Percentiles rank a stretch among this genome's conserved stretches.
phyloP scores from a whole-genome alignment of 306 rosid species.

The Trifolium repens region DNA sequence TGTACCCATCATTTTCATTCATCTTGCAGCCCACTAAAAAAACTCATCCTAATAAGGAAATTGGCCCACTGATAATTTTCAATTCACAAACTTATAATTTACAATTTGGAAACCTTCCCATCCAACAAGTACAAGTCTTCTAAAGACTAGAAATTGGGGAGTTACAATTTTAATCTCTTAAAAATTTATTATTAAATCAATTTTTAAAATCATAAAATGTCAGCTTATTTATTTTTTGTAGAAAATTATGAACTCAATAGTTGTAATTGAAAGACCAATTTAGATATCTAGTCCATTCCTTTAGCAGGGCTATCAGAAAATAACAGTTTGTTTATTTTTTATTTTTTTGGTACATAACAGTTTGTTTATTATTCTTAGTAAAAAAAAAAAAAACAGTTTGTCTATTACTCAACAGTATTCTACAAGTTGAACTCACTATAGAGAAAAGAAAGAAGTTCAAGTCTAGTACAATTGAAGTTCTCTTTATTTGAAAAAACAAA shows the following conservation, averaged over 20 bases:
- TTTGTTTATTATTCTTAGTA: neutral
- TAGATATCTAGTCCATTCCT: neutral
- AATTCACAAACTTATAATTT: too few species aligned
- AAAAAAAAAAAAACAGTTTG: neutral
- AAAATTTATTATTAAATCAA: too few species aligned
- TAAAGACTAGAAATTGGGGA: neutral
- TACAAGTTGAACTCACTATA: neutral
- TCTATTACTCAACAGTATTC: neutral
- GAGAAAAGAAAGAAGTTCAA: neutral
- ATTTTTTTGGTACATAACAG: neutral
- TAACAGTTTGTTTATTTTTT: neutral
- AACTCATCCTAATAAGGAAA: neutral
- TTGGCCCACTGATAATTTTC: neutral
- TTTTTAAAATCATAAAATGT: too few species aligned
- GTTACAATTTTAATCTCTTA: too few species aligned
- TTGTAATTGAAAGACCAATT: neutral
- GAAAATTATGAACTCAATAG: too few species aligned
- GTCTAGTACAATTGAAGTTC: neutral
- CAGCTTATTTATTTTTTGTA: too few species aligned
- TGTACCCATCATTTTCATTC: neutral
- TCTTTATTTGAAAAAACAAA: neutral
- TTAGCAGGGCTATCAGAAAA: neutral
- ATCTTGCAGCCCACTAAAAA: neutral
- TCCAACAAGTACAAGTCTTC: neutral
- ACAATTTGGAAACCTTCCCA: too few species aligned